Evolutionary conservation across 139 green algal genomes (phyloP), one percentile per base, ranked within the genome.

Genomic region (Tetradesmus obliquus): DNA sequence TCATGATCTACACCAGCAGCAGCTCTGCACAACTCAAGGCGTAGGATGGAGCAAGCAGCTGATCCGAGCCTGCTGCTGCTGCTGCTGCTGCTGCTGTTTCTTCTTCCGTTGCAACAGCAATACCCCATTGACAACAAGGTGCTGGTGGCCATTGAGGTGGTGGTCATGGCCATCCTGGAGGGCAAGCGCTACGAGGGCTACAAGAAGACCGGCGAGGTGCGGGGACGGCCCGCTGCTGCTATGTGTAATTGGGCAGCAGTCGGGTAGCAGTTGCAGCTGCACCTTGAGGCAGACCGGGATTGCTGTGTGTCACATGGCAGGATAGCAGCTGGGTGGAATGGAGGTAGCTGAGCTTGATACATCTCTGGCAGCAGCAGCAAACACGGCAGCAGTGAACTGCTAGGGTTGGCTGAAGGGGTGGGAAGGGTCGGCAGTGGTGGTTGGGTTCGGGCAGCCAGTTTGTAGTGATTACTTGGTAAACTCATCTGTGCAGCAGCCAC

Each of bases 111-210:
- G 10, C 79, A n/a, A 79, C 90, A 96, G 93, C 88, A 88, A 12
- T 97, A 97, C 94, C 91, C 93, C 82, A 85, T 97, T 62, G 93
- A 95, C 92, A 93, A 90, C 82, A 83, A 93, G n/a, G 92, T 95
- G 22, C 96, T 98, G 90, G 92, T 96, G 10, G 91, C 94, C 76
- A 94, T 99, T 71, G 95, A 98, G 95, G 91, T 97, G 13, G 91
- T 93, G 2, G 93, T 98, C 62, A 94, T 99, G 82, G 97, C 92
- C 81, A 95, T 98, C 91, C 93, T 99, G 60, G 97, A 99, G 96
- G 94, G 93, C 93, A 98, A 97, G 95, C 93, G 97, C 87, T 98
- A 97, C 93, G 92, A 98, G 91, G 95, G 95, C 93, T 99, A 95
- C 93, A 98, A 98, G 94, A 96, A 97, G 91, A 97, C 95, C 57